Percentiles rank a stretch among this genome's conserved stretches.
phyloP scores from a whole-genome alignment of 768 basidiomycete species.

The Coprinopsis cinerea region DNA sequence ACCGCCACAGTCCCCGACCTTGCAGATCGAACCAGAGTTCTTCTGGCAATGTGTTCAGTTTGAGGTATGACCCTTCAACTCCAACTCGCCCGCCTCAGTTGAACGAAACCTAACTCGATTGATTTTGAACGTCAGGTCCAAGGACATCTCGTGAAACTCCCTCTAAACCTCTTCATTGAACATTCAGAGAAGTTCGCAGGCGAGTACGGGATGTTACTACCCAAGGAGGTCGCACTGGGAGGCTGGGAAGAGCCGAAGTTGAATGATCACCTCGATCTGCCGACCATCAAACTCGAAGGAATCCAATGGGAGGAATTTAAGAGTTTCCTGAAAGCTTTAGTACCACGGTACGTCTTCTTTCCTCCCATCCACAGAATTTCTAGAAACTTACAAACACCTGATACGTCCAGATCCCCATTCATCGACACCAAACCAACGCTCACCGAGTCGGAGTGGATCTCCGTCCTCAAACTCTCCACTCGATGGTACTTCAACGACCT shows the following conservation, averaged over 20 bases:
- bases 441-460: neutral
- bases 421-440: neutral
- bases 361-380: neutral
- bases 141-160: neutral
- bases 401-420: neutral
- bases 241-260: neutral
- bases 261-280: neutral
- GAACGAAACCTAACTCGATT: too few relatives aligned
- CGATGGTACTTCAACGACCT: constrained; percentile 2
- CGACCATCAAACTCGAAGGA: neutral
- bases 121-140: neutral
- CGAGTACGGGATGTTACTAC: too few relatives aligned
- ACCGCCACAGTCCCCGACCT: too few relatives aligned
- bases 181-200: neutral
- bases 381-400: neutral
- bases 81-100: too few relatives aligned
- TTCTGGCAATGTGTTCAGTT: too few relatives aligned
- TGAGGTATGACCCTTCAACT: too few relatives aligned
- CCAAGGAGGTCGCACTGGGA: neutral
- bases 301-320: neutral
- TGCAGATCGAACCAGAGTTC: too few relatives aligned
- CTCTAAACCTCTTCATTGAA: neutral
- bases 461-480: neutral
- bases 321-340: neutral
- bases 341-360: neutral